Evolutionary conservation across 2,329 filamentous ascomycete species (phyloP), one percentile per base, ranked within the genome.

Genomic region (Botrytis byssoidea): DNA sequence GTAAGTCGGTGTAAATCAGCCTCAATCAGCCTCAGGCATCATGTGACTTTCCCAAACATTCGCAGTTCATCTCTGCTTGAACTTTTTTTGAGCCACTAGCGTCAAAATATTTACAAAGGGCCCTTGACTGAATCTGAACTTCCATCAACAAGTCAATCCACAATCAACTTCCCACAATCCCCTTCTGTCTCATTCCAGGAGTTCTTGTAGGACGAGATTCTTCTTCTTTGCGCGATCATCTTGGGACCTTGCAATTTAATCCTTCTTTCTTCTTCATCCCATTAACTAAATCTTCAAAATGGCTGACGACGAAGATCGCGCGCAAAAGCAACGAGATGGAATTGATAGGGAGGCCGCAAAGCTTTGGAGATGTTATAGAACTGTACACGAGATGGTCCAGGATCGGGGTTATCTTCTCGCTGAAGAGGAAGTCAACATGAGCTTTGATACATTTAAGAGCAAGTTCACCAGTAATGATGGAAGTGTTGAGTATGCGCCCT

Each of bases 341-440:
- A 81, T 82, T 29, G 81, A 84, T 63, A 79, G 83, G 74, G 84
- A 85, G 77, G 77, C 82, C 40, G 87, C 89, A 77, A 90, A 93
- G 81, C 89, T 98, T 78, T 99, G 96, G 95, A 93, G 95, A 83
- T 94, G 95, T 79, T 97, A 93, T 90, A 90, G 91, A 83, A 99
- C 96, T 14, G 91, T 94, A 67, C 94, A 97, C 83, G 93, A 99
- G 87, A 97, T 99, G 95, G 92, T 96, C 79, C 87, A 89, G 75
- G 96, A 98, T 83, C 86, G 95, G 83, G 96, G 97, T 80, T 99
- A 99, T 85, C 92, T 97, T 81, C 88, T 99, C 60, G 88, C 93
- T 55, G 93, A 98, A 77, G 92, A 94, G 69, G 96, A 99, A 86
- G 89, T 97, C 82, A 91, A 91, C 82, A 93, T 98, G 79, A 88